Percentiles rank a stretch among this genome's conserved stretches.
These are phyloP conservation scores for Eucalyptus viminalis DNA, from an alignment of 345 rosid genomes.

Conservation along the genomic window DNA sequence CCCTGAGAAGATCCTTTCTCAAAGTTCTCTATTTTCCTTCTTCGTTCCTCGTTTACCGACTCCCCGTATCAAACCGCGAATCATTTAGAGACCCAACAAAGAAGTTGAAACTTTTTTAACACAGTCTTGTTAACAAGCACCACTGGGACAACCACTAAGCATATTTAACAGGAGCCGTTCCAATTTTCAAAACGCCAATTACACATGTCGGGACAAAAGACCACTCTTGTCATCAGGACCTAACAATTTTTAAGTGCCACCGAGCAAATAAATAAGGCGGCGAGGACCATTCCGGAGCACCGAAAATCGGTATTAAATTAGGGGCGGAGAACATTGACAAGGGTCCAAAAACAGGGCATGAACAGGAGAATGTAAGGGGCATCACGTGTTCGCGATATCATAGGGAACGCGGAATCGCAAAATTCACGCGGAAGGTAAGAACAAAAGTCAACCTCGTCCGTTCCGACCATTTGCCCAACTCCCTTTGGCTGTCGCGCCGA, in stretches of 20 bases:
- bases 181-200: background rate
- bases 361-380: background rate
- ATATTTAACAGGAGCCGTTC: background rate
- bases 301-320: background rate
- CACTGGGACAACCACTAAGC: fast-evolving
- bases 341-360: background rate
- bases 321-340: background rate
- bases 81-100: background rate
- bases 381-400: background rate
- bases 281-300: background rate
- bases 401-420: background rate
- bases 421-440: background rate
- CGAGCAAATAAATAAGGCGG: background rate
- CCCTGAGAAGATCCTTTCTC: background rate
- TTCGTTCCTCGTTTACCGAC: background rate
- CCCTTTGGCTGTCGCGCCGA: background rate
- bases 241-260: background rate
- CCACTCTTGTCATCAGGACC: background rate
- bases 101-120: fast-evolving
- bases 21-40: background rate
- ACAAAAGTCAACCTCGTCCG: background rate
- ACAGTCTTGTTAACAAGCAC: background rate
- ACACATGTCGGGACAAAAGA: background rate
- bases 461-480: background rate
- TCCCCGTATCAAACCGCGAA: background rate